Percentiles rank a stretch among this genome's conserved stretches.
Evolutionary conservation across 2,329 filamentous ascomycete genomes (phyloP).

Genomic region (Talaromyces sp.): DNA sequence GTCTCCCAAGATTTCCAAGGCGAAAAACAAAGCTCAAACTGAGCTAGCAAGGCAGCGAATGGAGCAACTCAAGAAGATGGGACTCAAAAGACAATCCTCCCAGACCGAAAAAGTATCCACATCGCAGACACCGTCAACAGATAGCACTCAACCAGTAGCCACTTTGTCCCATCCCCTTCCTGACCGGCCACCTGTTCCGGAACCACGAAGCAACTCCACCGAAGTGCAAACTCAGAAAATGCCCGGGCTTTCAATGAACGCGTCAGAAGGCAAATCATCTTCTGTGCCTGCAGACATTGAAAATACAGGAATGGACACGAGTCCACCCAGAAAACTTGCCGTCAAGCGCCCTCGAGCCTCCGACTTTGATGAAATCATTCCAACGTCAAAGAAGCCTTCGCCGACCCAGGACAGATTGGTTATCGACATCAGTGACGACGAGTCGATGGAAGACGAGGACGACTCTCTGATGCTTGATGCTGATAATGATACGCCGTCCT

Average conservation of each 20-base stretch:
- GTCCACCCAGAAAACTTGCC: slow-evolving; percentile 13
- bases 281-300: not conserved
- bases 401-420: slow-evolving; percentile 58
- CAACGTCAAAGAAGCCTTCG: slow-evolving; percentile 54
- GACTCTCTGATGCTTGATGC: slow-evolving; percentile 21
- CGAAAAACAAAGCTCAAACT: slow-evolving; percentile 58
- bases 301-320: not conserved
- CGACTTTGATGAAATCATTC: slow-evolving; percentile 59
- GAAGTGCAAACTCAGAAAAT: slow-evolving; percentile 30
- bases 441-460: slow-evolving; percentile 34
- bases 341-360: slow-evolving; percentile 61
- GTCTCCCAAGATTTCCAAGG: slow-evolving; percentile 13
- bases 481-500: slow-evolving; percentile 11
- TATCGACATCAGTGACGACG: slow-evolving; percentile 79
- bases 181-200: slow-evolving; percentile 29
- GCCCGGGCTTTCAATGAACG: slow-evolving; percentile 44
- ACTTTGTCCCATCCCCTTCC: slow-evolving; percentile 33
- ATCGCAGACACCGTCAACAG: not conserved
- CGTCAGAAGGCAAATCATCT: slow-evolving; percentile 15
- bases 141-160: not conserved
- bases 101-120: not conserved
- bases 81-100: slow-evolving; percentile 31
- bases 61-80: slow-evolving; percentile 60
- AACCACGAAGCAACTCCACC: slow-evolving; percentile 16
- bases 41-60: slow-evolving; percentile 73